Evolutionary conservation across 345 rosid genomes (phyloP), one percentile per base, ranked within the genome.

Genomic region (Hirschfeldia incana): DNA sequence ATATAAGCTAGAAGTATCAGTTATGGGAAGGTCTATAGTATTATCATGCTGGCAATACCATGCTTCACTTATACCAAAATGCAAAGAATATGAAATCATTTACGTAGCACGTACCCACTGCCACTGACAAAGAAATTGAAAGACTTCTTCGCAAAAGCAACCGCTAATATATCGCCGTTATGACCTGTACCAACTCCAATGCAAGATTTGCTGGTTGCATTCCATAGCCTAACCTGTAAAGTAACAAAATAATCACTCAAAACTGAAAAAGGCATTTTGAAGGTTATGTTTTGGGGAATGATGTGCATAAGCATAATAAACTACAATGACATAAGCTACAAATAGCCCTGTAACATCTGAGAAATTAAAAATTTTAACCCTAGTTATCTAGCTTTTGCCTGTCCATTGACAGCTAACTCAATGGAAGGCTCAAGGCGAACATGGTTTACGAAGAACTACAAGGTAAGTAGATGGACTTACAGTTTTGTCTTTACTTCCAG

Each of bases 111-210:
- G 83, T 73, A 93, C 99, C 99, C 91, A 72, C 98, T 93, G 64
- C 94, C 99, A 80, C 94, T 91, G 77, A 95, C 92, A 81, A 95
- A 86, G 82, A 95, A 95, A 78, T 82, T 86, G 15, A 44, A 79
- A 67, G 53, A 65, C 83, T 84, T 95, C 83, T 88, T 95, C 4
- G 99, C 86, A 82, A 95, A 93, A 76, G 96, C 91, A 77, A 95
- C 87, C 62, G 99, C 97, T 78, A 90, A 94, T 69, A 95, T 91
- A 46, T 95, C 97, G 34, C 90, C 96, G 89, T 83, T 88, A 85
- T 95, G 99, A 69, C 99, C 97, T 10, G 77, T 82, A 65, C 97
- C 99, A 79, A 95, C 78, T 82, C 98, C 98, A 80, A 95, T 74
- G 78, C 99, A 95, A 72, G 85, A 74, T 83, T 82, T 83, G 76